These are phyloP conservation scores for Fusarium nematophilum DNA, from an alignment of 2,329 filamentous ascomycete species.

Conservation along the genomic window DNA sequence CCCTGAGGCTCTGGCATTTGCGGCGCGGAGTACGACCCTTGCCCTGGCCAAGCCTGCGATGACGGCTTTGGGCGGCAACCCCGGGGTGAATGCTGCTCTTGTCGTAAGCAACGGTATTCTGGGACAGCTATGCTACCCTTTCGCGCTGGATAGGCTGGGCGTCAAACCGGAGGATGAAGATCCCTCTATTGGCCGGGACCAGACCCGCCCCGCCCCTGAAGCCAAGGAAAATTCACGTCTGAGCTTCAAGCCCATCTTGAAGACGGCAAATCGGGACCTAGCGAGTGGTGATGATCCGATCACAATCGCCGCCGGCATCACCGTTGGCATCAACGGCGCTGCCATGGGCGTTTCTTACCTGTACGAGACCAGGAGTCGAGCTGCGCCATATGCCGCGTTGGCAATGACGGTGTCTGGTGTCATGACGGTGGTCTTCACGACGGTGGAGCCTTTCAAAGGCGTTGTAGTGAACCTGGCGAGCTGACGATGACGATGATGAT, in stretches of 20 bases:
- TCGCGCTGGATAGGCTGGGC: conserved; percentile 45
- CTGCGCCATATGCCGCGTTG: conserved; percentile 66
- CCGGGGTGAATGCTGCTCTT: conserved; percentile 60
- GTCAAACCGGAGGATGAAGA: conserved; percentile 26
- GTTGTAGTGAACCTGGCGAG: conserved; percentile 51
- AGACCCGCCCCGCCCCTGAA: conserved; percentile 1
- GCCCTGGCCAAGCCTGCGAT: conserved; percentile 62
- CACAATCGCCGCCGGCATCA: conserved; percentile 62
- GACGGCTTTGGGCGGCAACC: conserved; percentile 56
- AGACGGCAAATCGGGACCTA: conserved; percentile 20
- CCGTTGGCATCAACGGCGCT: conserved; percentile 68
- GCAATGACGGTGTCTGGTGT: conserved; percentile 69
- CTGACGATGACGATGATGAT: conserved; percentile 26
- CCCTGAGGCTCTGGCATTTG: conserved; percentile 57
- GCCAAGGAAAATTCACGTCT: conserved; percentile 1
- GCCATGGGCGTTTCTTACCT: conserved; percentile 70
- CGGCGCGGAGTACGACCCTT: conserved; percentile 62
- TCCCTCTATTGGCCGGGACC: background rate
- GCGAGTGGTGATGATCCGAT: conserved; percentile 45
- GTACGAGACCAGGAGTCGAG: conserved; percentile 63
- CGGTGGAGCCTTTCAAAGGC: conserved; percentile 57
- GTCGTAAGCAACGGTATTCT: conserved; percentile 64
- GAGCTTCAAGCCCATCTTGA: conserved; percentile 6
- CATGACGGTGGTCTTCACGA: conserved; percentile 65
- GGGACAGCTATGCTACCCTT: conserved; percentile 55